A percentile compares a stretch with the other conserved stretches of the same genome.
Evolutionary conservation across 2,329 filamentous ascomycete genomes (phyloP).

Genomic region (Teratosphaeria gauchensis): DNA sequence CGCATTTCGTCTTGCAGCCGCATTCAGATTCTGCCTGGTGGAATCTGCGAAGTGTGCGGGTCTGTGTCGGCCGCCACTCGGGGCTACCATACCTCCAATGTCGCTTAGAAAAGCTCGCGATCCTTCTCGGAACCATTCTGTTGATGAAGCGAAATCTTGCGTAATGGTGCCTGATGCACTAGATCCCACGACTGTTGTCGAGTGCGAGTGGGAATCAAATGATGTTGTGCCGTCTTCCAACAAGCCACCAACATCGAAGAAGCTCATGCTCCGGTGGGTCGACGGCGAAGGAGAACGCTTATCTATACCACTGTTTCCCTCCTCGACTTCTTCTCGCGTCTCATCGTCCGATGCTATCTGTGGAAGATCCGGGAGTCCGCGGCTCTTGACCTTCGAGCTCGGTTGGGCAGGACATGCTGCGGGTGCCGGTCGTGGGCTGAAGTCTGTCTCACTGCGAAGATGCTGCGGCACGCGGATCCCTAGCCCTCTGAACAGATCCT

Average conservation of each 20-base stretch:
- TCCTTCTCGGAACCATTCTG: constrained; percentile 15
- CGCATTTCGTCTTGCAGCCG: constrained; percentile 6
- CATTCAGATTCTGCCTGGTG: constrained; percentile 7
- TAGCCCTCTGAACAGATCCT: constrained; percentile 73
- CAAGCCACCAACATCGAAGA: constrained; percentile 77
- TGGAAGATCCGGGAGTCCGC: neutral
- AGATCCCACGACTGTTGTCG: constrained; percentile 61
- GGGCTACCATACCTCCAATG: constrained; percentile 19
- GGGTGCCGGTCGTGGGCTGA: constrained; percentile 29
- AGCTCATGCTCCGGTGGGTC: constrained; percentile 47
- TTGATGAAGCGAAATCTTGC: constrained; percentile 32
- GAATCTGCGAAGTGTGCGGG: constrained; percentile 2
- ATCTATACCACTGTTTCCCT: constrained; percentile 2
- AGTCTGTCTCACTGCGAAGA: constrained; percentile 22
- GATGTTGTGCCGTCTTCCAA: constrained; percentile 45
- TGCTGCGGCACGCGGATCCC: constrained; percentile 55
- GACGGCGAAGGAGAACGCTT: constrained; percentile 12
- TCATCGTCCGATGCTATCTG: neutral
- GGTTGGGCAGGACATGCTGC: constrained; percentile 28
- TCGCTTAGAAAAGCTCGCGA: constrained; percentile 23
- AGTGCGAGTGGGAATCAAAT: constrained; percentile 10
- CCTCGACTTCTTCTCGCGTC: constrained; percentile 3
- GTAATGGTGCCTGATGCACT: constrained; percentile 22
- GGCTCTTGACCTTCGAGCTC: neutral
- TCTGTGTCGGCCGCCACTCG: constrained; percentile 2